Conservation (phyloP, 176 grass and related monocot species). For the Juncus inflexus region DNA sequence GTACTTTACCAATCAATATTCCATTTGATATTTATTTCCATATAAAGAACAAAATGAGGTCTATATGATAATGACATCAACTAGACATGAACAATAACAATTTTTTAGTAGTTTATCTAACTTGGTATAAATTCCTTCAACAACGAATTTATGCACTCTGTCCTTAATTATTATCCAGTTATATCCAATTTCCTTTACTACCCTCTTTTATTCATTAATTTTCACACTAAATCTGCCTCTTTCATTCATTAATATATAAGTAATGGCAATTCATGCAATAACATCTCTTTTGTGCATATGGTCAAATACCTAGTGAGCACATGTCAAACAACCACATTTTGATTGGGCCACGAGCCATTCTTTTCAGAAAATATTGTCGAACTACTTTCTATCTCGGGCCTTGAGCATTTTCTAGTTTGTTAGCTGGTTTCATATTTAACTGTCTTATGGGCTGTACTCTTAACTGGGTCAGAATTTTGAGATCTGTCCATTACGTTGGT, state of each 20-base stretch:
- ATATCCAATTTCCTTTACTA: constrained; percentile 66
- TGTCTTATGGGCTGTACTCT: too few relatives aligned
- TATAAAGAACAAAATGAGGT: background rate
- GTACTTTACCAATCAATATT: constrained; percentile 8
- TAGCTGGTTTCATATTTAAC: too few relatives aligned
- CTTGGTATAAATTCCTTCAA: constrained; percentile 46
- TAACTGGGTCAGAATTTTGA: too few relatives aligned
- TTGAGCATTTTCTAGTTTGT: too few relatives aligned
- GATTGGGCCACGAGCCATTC: too few relatives aligned
- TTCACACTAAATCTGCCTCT: constrained; percentile 51
- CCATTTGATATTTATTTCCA: background rate
- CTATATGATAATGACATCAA: background rate
- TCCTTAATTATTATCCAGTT: constrained; percentile 62
- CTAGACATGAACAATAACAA: background rate
- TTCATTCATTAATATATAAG: constrained; percentile 1
- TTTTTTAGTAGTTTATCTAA: constrained; percentile 42
- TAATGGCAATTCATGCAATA: too few relatives aligned
- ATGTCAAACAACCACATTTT: too few relatives aligned
- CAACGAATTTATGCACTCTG: constrained; percentile 61
- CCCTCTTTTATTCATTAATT: constrained; percentile 54
- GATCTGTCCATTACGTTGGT: constrained; percentile 6
- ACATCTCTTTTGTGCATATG: too few relatives aligned
- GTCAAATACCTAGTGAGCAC: too few relatives aligned
- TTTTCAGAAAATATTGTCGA: too few relatives aligned
- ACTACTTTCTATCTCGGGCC: too few relatives aligned